These are phyloP conservation scores for Pestalotiopsis sp. DNA, from an alignment of 2,329 filamentous ascomycete species.

Conservation along the genomic window DNA sequence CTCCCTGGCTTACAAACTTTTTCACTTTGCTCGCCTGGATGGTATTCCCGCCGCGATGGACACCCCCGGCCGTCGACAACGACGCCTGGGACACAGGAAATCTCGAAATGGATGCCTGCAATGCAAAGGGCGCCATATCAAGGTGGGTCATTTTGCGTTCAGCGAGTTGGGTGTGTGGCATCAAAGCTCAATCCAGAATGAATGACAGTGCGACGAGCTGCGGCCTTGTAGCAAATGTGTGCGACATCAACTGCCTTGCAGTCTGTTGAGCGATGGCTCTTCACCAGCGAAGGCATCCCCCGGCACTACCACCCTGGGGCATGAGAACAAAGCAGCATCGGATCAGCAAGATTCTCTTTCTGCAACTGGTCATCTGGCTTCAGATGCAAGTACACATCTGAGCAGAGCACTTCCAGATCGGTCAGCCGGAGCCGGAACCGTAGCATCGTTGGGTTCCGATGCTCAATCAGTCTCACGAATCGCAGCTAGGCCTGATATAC, in stretches of 20 bases:
- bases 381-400: not conserved
- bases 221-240: slow-evolving; percentile 12
- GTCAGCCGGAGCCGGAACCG: not conserved
- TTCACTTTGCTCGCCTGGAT: too few species aligned
- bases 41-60: not conserved
- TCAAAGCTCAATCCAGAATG: not conserved
- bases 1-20: not conserved
- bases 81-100: slow-evolving; percentile 12
- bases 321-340: not conserved
- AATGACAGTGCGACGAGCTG: slow-evolving; percentile 10
- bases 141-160: not conserved
- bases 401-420: not conserved
- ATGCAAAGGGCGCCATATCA: slow-evolving; percentile 13
- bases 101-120: slow-evolving; percentile 10
- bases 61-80: not conserved
- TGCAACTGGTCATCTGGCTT: not conserved
- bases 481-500: not conserved
- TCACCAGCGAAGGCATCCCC: not conserved
- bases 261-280: not conserved
- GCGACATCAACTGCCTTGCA: slow-evolving; percentile 6
- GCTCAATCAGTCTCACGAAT: not conserved
- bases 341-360: not conserved
- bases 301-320: not conserved
- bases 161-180: not conserved
- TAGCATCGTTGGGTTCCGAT: not conserved